These are phyloP conservation scores for Brettanomyces custersianus DNA, from an alignment of 805 yeast genomes.

Conservation along the genomic window DNA sequence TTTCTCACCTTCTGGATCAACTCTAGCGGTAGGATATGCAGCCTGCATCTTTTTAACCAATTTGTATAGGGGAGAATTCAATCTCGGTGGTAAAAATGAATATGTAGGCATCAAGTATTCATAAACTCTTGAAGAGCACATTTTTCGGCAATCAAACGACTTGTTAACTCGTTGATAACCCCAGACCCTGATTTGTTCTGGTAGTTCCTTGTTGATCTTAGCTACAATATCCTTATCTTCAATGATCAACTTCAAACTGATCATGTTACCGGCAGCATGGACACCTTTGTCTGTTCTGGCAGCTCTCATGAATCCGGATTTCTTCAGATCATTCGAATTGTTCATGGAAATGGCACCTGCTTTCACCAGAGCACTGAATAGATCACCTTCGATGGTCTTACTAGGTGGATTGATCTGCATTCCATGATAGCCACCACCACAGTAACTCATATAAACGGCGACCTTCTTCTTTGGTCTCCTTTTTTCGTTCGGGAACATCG, in stretches of 20 bases:
- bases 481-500: slow-evolving; percentile 40
- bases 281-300: slow-evolving; percentile 94
- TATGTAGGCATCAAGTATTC: slow-evolving; percentile 92
- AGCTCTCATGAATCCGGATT: slow-evolving; percentile 79
- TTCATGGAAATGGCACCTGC: slow-evolving; percentile 87
- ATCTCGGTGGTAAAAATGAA: slow-evolving; percentile 85
- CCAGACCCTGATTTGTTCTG: slow-evolving; percentile 88
- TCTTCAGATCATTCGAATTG: slow-evolving; percentile 81
- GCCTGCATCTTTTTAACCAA: slow-evolving; percentile 44
- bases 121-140: slow-evolving; percentile 93
- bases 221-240: slow-evolving; percentile 70
- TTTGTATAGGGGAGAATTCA: slow-evolving; percentile 54
- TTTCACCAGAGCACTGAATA: slow-evolving; percentile 71
- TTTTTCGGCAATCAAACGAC: slow-evolving; percentile 86
- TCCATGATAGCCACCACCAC: slow-evolving; percentile 95
- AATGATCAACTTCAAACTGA: slow-evolving; percentile 73
- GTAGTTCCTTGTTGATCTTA: slow-evolving; percentile 67
- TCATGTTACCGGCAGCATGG: slow-evolving; percentile 93
- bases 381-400: slow-evolving; percentile 83
- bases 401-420: slow-evolving; percentile 89
- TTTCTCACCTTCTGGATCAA: slow-evolving; percentile 57
- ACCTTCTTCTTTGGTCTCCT: slow-evolving; percentile 83
- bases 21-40: slow-evolving; percentile 44
- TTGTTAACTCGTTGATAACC: slow-evolving; percentile 84
- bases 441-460: slow-evolving; percentile 85